Evolutionary conservation across 441 rosid genomes (phyloP), one percentile per base, ranked within the genome.

Genomic region (Gossypium davidsonii): DNA sequence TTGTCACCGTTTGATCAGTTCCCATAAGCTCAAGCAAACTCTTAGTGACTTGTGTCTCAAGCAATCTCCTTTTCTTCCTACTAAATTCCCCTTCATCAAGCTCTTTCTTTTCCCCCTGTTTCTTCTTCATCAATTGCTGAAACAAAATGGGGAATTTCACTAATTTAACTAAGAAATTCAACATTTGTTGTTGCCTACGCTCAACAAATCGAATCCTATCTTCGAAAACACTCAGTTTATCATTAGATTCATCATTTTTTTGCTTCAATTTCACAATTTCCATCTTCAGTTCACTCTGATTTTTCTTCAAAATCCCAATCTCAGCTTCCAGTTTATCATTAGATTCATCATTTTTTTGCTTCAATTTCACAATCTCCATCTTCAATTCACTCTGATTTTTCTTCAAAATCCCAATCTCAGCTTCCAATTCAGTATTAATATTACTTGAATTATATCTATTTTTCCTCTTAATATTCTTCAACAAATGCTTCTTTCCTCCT

Each of bases 401-500:
- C 87, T 80, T 85, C 61, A 89, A 73, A 7, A 20, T 64, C 72
- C 80, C 84, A 42, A 88, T 44, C 70, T 89, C 80, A 2, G 60
- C 20, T 74, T 82, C 87, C 66, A 66, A 39, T 37, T 70, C 77
- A 0, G 62, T 49, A 39, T 42, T 37, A 31, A 31, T 5, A 23
- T 63, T 67, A 6, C 61, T 55, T 28, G 70, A 65, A 59, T 70
- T 79, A 58, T 57, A 34, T 77, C 88, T 84, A 70, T 8, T 9
- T 10, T 84, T 75, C 8, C 94, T 88, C 82, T 85, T 86, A 31
- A 89, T 91, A 76, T 64, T 84, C 79, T 84, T 91, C 23, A 91
- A 87, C 82, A 91, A 82, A 82, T 86, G 86, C 80, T 80, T 88
- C 76, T 85, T 82, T 73, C 93, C 97, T 66, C 84, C 77, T 73